Evolutionary conservation across 176 grass and related monocot genomes (phyloP).

Genomic region (Ensete glaucum): DNA sequence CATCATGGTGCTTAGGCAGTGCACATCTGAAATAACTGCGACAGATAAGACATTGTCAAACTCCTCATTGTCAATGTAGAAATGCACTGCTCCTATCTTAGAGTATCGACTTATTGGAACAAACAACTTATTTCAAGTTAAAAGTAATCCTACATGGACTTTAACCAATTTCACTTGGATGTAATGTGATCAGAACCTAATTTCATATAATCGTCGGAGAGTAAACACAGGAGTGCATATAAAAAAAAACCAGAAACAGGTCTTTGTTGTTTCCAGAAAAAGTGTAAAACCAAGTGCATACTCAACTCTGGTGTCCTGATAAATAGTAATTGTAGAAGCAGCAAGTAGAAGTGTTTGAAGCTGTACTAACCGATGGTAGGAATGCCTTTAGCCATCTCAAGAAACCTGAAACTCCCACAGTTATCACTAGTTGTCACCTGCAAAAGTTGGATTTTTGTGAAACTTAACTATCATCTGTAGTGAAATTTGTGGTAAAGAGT

Average conservation of each 20-base stretch:
- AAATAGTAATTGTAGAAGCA: neutral
- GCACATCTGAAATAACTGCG: slow-evolving; percentile 38
- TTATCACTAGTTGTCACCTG: neutral
- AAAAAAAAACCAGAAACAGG: neutral
- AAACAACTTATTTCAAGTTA: neutral
- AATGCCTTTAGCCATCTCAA: slow-evolving; percentile 3
- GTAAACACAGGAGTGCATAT: neutral
- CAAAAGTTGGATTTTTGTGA: neutral
- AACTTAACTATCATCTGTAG: neutral
- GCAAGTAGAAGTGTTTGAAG: neutral
- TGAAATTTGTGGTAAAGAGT: neutral
- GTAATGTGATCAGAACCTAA: no score
- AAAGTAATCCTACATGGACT: no score
- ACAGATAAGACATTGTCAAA: neutral
- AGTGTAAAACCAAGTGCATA: neutral
- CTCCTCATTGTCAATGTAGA: neutral
- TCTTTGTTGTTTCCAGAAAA: neutral
- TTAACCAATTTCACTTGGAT: no score
- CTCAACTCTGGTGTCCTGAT: neutral
- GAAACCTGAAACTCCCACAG: slow-evolving; percentile 9
- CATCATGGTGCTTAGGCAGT: slow-evolving; percentile 37
- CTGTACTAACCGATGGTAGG: neutral
- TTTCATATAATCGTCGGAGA: neutral
- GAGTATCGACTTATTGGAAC: neutral
- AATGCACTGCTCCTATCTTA: neutral